Evolutionary conservation across 805 yeast genomes (phyloP).

Genomic region (Kazachstania psychrophila): DNA sequence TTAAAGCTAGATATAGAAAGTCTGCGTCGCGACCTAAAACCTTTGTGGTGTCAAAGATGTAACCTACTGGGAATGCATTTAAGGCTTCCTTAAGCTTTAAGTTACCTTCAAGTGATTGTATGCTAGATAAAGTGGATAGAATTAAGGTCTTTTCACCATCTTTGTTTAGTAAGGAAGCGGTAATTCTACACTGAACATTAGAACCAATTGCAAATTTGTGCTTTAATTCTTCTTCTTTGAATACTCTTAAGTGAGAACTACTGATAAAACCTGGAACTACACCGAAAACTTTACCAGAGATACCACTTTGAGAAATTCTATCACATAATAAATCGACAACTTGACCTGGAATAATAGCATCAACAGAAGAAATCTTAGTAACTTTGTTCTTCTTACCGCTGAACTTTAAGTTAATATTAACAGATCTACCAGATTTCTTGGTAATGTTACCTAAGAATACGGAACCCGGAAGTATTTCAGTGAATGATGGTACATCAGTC

Average conservation of each 20-base stretch:
- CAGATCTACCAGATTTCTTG: slow-evolving; percentile 37
- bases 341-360: slow-evolving; percentile 80
- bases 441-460: slow-evolving; percentile 56
- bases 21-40: slow-evolving; percentile 51
- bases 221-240: slow-evolving; percentile 39
- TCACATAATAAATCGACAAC: slow-evolving; percentile 64
- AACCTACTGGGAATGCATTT: slow-evolving; percentile 75
- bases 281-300: slow-evolving; percentile 66
- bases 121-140: slow-evolving; percentile 48
- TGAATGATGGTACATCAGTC: slow-evolving; percentile 45
- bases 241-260: slow-evolving; percentile 52
- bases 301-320: slow-evolving; percentile 51
- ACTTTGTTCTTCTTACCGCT: slow-evolving; percentile 39
- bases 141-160: slow-evolving; percentile 51
- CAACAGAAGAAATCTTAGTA: slow-evolving; percentile 57
- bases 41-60: slow-evolving; percentile 41
- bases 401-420: slow-evolving; percentile 44
- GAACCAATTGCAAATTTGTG: slow-evolving; percentile 63
- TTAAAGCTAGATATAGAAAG: slow-evolving; percentile 50
- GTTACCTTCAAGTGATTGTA: slow-evolving; percentile 27
- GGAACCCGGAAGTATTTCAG: slow-evolving; percentile 46
- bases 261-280: slow-evolving; percentile 63
- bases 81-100: slow-evolving; percentile 30
- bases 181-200: slow-evolving; percentile 57
- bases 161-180: slow-evolving; percentile 46